phyloP scores from a whole-genome alignment of 140 eudicot species.

The Artemisia princeps region DNA sequence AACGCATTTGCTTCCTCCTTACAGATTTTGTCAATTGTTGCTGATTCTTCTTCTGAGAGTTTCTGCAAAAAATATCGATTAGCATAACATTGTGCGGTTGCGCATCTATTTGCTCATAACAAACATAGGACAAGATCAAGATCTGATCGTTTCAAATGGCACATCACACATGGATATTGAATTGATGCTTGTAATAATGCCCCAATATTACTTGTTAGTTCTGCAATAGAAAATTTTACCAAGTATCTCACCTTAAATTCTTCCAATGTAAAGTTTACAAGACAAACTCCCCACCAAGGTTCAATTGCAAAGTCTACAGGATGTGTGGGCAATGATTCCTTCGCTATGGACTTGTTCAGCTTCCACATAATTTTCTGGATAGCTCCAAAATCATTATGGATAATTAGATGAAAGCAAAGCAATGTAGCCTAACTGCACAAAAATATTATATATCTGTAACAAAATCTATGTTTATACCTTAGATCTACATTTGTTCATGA shows the following conservation, averaged over 20 bases:
- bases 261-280: slow-evolving; percentile 87
- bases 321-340: slow-evolving; percentile 77
- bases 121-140: slow-evolving; percentile 2
- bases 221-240: slow-evolving; percentile 12
- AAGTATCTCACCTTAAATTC: slow-evolving; percentile 72
- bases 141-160: slow-evolving; percentile 6
- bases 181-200: slow-evolving; percentile 9
- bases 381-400: slow-evolving; percentile 31
- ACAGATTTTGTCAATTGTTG: slow-evolving; percentile 91
- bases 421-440: background rate
- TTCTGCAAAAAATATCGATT: slow-evolving; percentile 43
- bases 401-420: slow-evolving; percentile 17
- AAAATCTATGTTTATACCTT: slow-evolving; percentile 50
- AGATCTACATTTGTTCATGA: slow-evolving; percentile 99
- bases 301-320: slow-evolving; percentile 90
- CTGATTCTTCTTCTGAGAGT: slow-evolving; percentile 95
- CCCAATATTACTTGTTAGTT: background rate
- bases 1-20: slow-evolving; percentile 95
- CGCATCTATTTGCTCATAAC: background rate
- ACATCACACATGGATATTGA: background rate
- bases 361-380: slow-evolving; percentile 98
- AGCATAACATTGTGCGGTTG: background rate
- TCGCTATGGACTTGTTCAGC: slow-evolving; percentile 97
- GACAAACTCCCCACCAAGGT: slow-evolving; percentile 99
- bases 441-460: background rate